These are phyloP conservation scores for Stagonosporopsis chrysanthemi DNA, from an alignment of 2,329 filamentous ascomycete genomes.

Conservation along the genomic window DNA sequence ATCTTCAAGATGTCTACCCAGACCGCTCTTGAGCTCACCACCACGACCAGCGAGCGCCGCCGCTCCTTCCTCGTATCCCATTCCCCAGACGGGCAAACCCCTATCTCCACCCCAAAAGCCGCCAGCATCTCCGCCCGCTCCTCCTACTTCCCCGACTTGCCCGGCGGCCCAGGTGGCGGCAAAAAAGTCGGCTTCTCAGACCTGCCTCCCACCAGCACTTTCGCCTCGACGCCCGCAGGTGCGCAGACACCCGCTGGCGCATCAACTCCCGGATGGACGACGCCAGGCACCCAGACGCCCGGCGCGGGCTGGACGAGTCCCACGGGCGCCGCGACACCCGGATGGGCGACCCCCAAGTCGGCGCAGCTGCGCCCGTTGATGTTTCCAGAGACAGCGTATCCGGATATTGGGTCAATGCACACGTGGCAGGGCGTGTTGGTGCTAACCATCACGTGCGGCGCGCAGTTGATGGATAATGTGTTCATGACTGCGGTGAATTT, in stretches of 20 bases:
- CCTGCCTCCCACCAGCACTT: conserved; percentile 3
- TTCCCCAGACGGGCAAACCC: conserved; percentile 5
- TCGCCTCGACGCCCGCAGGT: conserved; percentile 9
- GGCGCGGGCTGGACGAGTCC: conserved; percentile 15
- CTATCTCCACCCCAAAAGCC: conserved; percentile 12
- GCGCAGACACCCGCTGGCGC: conserved; percentile 14
- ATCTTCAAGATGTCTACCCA: conserved; percentile 10
- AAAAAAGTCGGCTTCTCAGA: conserved; percentile 12
- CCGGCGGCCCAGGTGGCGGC: neutral
- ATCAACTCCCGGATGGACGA: conserved; percentile 18
- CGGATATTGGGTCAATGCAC: conserved; percentile 14
- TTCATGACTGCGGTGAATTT: conserved; percentile 19
- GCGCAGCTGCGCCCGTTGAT: conserved; percentile 15
- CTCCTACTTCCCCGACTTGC: conserved; percentile 15
- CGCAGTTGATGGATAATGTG: conserved; percentile 15
- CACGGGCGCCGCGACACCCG: conserved; percentile 12
- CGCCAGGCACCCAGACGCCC: conserved; percentile 13
- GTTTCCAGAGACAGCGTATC: conserved; percentile 16
- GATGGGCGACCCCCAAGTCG: conserved; percentile 18
- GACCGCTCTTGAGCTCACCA: conserved; percentile 10
- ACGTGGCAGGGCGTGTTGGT: conserved; percentile 15
- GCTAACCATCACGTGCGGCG: conserved; percentile 9
- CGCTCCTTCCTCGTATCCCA: conserved; percentile 8
- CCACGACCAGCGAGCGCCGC: conserved; percentile 4
- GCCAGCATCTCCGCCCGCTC: conserved; percentile 18